Percentiles rank a stretch among this genome's conserved stretches.
Conservation (phyloP, 768 basidiomycete genomes). For the Leccinum longicurvipes region DNA sequence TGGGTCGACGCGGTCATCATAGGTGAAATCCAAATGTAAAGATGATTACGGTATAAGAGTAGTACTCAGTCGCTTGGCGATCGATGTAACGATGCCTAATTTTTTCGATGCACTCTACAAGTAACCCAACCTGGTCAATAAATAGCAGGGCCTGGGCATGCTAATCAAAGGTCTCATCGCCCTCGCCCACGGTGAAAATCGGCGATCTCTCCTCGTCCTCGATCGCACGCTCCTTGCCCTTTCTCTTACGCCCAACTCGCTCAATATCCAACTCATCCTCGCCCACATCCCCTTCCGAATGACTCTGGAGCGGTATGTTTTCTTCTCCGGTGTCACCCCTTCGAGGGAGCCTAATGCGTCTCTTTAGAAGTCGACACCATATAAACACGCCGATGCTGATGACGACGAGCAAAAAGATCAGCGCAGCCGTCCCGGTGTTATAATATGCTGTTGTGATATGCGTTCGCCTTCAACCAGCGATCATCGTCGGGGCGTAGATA, state of each 20-base stretch:
- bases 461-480: slow-evolving; percentile 1
- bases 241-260: slow-evolving; percentile 32
- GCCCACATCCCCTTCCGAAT: slow-evolving; percentile 31
- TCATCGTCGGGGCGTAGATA: background rate
- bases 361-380: slow-evolving; percentile 58
- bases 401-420: slow-evolving; percentile 76
- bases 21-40: slow-evolving; percentile 52
- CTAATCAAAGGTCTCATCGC: slow-evolving; percentile 39
- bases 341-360: slow-evolving; percentile 25
- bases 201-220: slow-evolving; percentile 34
- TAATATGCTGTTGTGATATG: slow-evolving; percentile 67
- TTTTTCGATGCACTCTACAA: background rate
- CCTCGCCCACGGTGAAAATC: slow-evolving; percentile 56
- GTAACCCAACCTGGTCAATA: background rate
- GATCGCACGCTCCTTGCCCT: slow-evolving; percentile 48
- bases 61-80: background rate
- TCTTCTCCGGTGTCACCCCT: slow-evolving; percentile 46
- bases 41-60: background rate
- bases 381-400: slow-evolving; percentile 68
- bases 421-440: slow-evolving; percentile 83
- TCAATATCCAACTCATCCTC: slow-evolving; percentile 47
- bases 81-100: background rate
- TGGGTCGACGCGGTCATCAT: slow-evolving; percentile 60
- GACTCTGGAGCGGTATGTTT: slow-evolving; percentile 59
- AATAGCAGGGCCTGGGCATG: background rate